Evolutionary conservation across 805 yeast genomes (phyloP).

Genomic region (Suhomyces sp.): DNA sequence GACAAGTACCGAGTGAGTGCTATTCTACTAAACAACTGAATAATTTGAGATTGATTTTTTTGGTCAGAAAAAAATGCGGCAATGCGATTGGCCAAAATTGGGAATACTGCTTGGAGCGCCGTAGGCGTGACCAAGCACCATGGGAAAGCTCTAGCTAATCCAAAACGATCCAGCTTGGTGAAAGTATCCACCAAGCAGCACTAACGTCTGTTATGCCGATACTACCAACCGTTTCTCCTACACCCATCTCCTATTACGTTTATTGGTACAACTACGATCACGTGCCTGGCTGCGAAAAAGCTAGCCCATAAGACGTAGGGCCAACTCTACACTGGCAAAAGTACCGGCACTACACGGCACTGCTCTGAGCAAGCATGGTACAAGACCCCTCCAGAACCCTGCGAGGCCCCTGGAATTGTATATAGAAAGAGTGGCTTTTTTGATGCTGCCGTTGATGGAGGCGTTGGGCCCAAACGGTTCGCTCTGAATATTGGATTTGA

Average conservation of each 20-base stretch:
- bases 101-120: too few species aligned
- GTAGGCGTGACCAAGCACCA: too few species aligned
- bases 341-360: constrained; percentile 72
- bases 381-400: constrained; percentile 64
- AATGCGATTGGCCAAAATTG: constrained; percentile 8
- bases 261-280: neutral
- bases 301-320: constrained; percentile 54
- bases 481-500: constrained; percentile 52
- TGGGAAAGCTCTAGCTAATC: too few species aligned
- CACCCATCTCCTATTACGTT: neutral
- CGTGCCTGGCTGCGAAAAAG: neutral
- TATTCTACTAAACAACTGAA: neutral
- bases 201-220: too few species aligned
- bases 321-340: constrained; percentile 71
- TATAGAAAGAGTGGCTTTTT: constrained; percentile 38
- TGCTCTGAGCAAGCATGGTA: constrained; percentile 58
- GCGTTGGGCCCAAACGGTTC: constrained; percentile 46
- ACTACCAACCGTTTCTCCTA: neutral
- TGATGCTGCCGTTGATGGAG: constrained; percentile 40
- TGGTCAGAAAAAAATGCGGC: constrained; percentile 12
- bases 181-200: neutral
- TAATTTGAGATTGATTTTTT: constrained; percentile 1
- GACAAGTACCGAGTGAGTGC: neutral
- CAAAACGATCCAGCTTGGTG: too few species aligned
- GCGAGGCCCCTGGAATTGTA: constrained; percentile 40